Conservation (phyloP, 441 rosid genomes). For the Corymbia citriodora region DNA sequence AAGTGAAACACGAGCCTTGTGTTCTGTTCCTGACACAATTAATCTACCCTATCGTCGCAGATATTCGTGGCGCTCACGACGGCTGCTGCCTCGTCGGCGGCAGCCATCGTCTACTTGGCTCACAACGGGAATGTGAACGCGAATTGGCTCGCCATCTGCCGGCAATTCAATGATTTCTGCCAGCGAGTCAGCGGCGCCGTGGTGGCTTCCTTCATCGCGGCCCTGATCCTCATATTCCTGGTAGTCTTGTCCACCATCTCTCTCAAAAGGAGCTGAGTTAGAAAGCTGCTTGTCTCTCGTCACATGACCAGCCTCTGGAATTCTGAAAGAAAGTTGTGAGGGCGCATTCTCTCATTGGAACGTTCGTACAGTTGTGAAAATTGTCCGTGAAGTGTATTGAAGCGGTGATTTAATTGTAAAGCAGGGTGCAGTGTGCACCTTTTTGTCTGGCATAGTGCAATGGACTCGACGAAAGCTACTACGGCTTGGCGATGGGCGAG, state of each 20-base stretch:
- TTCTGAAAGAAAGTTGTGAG: background rate
- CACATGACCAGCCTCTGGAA: background rate
- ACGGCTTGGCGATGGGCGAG: background rate
- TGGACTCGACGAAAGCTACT: background rate
- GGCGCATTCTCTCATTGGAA: background rate
- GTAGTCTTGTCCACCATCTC: conserved; percentile 32
- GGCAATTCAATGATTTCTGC: conserved; percentile 49
- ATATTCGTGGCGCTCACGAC: conserved; percentile 33
- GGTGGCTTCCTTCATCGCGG: conserved; percentile 51
- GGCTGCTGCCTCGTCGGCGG: conserved; percentile 69
- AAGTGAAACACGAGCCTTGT: background rate
- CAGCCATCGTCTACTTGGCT: conserved; percentile 56
- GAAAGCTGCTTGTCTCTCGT: background rate
- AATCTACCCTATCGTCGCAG: background rate
- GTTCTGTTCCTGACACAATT: background rate
- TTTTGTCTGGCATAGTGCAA: background rate
- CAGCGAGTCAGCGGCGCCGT: conserved; percentile 46
- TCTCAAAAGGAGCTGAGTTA: background rate
- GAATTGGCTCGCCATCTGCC: conserved; percentile 67
- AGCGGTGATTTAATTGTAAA: background rate
- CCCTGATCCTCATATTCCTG: conserved; percentile 30
- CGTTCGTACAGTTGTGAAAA: background rate
- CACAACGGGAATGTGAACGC: conserved; percentile 51
- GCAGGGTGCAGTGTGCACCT: background rate
- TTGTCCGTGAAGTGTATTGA: background rate